phyloP scores from a whole-genome alignment of 1,139 yeast species.

The Candida dubliniensis region DNA sequence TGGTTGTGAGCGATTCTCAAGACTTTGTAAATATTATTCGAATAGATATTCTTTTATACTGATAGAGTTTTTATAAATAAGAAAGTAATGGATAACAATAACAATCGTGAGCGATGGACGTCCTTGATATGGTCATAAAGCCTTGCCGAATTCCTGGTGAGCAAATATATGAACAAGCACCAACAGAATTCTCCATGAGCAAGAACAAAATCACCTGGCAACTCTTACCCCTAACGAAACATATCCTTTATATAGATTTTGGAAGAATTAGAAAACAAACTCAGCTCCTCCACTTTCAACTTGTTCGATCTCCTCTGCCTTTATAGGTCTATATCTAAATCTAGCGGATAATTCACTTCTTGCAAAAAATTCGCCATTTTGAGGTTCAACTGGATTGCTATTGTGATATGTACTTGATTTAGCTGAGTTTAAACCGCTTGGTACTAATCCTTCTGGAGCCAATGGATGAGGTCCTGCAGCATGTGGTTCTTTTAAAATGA shows the following conservation, averaged over 20 bases:
- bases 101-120: too few relatives aligned
- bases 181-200: background rate
- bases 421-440: conserved; percentile 28
- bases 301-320: conserved; percentile 68
- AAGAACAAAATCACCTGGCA: background rate
- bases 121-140: too few relatives aligned
- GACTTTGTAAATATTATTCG: too few relatives aligned
- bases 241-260: background rate
- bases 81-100: too few relatives aligned
- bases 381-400: conserved; percentile 38
- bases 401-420: conserved; percentile 19
- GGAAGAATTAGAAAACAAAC: conserved; percentile 29
- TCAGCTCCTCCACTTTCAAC: conserved; percentile 80
- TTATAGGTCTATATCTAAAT: conserved; percentile 64
- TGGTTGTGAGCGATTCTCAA: too few relatives aligned
- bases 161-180: background rate
- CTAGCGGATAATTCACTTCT: conserved; percentile 68
- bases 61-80: too few relatives aligned
- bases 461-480: conserved; percentile 44
- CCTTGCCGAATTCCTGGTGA: background rate
- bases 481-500: conserved; percentile 16
- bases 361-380: conserved; percentile 53
- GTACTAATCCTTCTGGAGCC: conserved; percentile 53
- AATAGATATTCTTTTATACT: too few relatives aligned
- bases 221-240: background rate